Evolutionary conservation across 2,329 filamentous ascomycete genomes (phyloP), one percentile per base, ranked within the genome.

Genomic region (Epicoccum sorghinum): DNA sequence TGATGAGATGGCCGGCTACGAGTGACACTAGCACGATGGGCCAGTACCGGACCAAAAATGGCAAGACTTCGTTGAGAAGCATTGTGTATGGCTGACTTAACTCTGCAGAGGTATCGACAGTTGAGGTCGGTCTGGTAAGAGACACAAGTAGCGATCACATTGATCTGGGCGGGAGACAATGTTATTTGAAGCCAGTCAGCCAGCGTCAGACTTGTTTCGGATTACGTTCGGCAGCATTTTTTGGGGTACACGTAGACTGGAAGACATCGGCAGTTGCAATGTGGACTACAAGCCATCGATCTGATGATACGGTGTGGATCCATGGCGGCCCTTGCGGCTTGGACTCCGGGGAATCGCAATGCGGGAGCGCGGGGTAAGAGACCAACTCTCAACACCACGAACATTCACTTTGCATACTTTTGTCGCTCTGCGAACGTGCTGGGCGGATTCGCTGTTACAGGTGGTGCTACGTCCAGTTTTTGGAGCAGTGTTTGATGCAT

Each of bases 1-100:
- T 71, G 4, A 79, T 45, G 2, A 79, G 63, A 40, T 75, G 71
- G 13, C 68, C 65, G 29, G 68, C 61, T 4, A 75, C 33, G 22
- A 65, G 46, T 7, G 67, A 65, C 9, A 65, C 47, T 9, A 79
- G 65, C 1, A 75, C 65, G 23, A 77, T 29, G 9, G 75, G 77
- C 78, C 78, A 81, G 61, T 80, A 77, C 9, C 63, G 62, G 39
- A 65, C 51, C n/a, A 74, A 58, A 37, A 74, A 46, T 23, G 71
- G 63, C 14, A 74, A 46, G 39, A 74, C 62, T 50, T 72, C 70
- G 65, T 71, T 68, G 57, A 71, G 62, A 49, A 76, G 64, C 73
- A 75, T 75, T 39, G 51, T 67, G 22, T 37, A 7, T 18, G 3
- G 2, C 22, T 63, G 30, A 27, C 29, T 43, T 36, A 36, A 36